These are phyloP conservation scores for Inonotus obliquus DNA, from an alignment of 1,284 basidiomycete genomes.

Conservation along the genomic window DNA sequence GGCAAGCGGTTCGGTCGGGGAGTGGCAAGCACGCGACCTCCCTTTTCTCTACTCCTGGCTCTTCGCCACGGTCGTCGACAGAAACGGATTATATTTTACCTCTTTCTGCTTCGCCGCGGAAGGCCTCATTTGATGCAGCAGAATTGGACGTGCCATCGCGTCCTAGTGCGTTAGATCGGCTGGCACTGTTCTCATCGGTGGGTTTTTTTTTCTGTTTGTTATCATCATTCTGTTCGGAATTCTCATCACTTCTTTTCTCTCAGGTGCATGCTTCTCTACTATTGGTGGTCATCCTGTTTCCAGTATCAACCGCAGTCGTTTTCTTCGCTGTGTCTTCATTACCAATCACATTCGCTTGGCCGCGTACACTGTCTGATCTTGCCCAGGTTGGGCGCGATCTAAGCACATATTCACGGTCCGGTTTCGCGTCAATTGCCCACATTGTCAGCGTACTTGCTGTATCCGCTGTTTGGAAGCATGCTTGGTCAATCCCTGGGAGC, in stretches of 20 bases:
- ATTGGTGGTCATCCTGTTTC: conserved; percentile 62
- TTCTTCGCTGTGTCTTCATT: conserved; percentile 49
- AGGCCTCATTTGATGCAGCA: conserved; percentile 46
- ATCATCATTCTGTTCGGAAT: conserved; percentile 18
- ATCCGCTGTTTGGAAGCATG: conserved; percentile 90
- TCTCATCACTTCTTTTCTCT: conserved; percentile 21
- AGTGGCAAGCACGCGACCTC: conserved; percentile 27
- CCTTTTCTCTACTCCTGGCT: conserved; percentile 31
- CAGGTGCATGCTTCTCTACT: conserved; percentile 62
- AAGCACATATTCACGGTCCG: conserved; percentile 71
- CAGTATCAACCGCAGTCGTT: conserved; percentile 53
- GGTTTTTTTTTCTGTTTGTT: conserved; percentile 13
- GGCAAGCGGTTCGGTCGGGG: conserved; percentile 38
- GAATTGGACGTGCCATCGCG: conserved; percentile 35
- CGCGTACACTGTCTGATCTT: conserved; percentile 66
- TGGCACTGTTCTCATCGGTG: conserved; percentile 45
- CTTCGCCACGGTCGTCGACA: conserved; percentile 46
- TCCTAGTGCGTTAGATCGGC: conserved; percentile 27
- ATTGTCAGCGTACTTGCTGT: conserved; percentile 79
- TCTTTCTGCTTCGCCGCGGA: conserved; percentile 55
- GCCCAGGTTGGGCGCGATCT: conserved; percentile 70
- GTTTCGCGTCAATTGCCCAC: conserved; percentile 54
- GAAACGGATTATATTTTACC: conserved; percentile 59
- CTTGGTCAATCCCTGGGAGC: conserved; percentile 90
- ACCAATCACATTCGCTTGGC: conserved; percentile 72